Conservation (phyloP, 192 early-diverging fungal genomes). For the Mortierella claussenii region DNA sequence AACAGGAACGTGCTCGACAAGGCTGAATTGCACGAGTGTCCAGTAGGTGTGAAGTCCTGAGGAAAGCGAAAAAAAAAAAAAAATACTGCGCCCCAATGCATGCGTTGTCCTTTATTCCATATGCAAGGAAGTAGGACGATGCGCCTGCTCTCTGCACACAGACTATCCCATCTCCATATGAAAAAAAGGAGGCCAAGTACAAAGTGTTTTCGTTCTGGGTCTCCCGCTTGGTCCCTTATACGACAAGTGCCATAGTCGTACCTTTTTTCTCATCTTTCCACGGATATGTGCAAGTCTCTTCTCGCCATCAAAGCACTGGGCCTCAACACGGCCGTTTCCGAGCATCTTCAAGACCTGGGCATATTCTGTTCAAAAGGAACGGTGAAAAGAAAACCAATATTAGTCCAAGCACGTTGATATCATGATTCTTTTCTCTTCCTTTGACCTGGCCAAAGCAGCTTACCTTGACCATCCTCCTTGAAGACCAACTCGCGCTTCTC, state of each 20-base stretch:
- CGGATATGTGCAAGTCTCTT: slow-evolving; percentile 96
- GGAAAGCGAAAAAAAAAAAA: not conserved
- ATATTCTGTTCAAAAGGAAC: slow-evolving; percentile 73
- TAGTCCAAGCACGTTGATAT: not conserved
- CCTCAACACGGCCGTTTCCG: slow-evolving; percentile 94
- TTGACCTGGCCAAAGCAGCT: too few relatives aligned
- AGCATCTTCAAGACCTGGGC: slow-evolving; percentile 95
- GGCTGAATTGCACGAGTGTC: too few relatives aligned
- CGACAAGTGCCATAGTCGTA: too few relatives aligned
- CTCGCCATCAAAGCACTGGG: slow-evolving; percentile 88
- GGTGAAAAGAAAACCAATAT: not conserved
- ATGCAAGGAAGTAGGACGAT: too few relatives aligned
- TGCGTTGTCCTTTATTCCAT: too few relatives aligned
- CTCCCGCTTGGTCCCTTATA: too few relatives aligned
- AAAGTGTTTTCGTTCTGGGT: too few relatives aligned
- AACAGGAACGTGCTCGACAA: too few relatives aligned
- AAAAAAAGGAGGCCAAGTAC: slow-evolving; percentile 2
- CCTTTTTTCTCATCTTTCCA: slow-evolving; percentile 98
- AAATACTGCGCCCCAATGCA: too few relatives aligned
- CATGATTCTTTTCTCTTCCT: not conserved
- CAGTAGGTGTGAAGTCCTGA: not conserved
- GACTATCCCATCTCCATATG: too few relatives aligned
- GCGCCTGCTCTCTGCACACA: too few relatives aligned
- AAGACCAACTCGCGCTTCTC: slow-evolving; percentile 98
- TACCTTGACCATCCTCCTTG: slow-evolving; percentile 95